These are phyloP conservation scores for Phytophthora citricola DNA, from an alignment of 352 stramenopile genomes.

Conservation along the genomic window DNA sequence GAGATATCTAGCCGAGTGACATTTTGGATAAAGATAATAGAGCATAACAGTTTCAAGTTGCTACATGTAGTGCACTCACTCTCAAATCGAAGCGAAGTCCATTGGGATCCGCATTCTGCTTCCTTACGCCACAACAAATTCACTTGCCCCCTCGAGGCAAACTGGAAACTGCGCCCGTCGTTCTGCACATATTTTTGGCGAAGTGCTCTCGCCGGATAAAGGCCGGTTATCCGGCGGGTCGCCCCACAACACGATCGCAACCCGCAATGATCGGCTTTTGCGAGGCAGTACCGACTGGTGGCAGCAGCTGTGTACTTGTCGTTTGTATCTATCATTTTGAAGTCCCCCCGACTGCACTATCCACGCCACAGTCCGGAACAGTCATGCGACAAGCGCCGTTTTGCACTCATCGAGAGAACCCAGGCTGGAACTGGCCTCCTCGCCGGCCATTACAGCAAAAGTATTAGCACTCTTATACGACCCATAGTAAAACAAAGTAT, in stretches of 20 bases:
- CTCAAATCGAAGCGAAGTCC: not conserved
- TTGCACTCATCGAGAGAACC: constrained; percentile 16
- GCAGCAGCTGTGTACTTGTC: not conserved
- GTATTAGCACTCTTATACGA: not conserved
- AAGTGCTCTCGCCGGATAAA: constrained; percentile 31
- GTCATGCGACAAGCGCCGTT: constrained; percentile 23
- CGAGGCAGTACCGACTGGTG: not conserved
- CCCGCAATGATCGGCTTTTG: constrained; percentile 20
- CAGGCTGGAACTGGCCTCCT: constrained; percentile 31
- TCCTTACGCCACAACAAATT: not conserved
- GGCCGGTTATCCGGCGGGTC: constrained; percentile 23
- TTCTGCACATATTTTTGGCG: constrained; percentile 52
- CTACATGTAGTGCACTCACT: no score
- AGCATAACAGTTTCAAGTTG: no score
- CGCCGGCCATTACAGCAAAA: not conserved
- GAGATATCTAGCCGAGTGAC: not conserved
- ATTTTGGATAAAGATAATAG: no score
- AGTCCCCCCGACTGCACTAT: not conserved
- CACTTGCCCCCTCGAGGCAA: constrained; percentile 29
- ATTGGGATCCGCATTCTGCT: not conserved
- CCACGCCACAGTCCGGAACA: not conserved
- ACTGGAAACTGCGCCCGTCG: constrained; percentile 40
- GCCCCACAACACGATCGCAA: constrained; percentile 25
- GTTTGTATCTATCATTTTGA: not conserved
- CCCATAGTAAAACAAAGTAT: not conserved